Evolutionary conservation across 306 rosid species (phyloP).

Genomic region (Betula pendula): DNA sequence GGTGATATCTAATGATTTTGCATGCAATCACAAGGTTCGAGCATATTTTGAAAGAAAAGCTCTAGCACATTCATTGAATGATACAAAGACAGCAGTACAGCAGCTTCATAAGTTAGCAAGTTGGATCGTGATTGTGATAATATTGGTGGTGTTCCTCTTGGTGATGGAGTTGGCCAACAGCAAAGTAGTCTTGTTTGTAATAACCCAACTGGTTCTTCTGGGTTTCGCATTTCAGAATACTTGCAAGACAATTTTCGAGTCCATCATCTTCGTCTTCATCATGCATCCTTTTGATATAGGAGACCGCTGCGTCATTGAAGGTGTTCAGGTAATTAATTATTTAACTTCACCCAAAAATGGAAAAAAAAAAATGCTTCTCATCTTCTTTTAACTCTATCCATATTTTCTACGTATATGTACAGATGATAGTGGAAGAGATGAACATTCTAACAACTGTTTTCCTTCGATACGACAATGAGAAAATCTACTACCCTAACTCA

Average conservation of each 20-base stretch:
- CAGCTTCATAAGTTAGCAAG: constrained; percentile 61
- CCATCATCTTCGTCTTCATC: constrained; percentile 54
- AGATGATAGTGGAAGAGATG: constrained; percentile 65
- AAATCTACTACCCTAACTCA: constrained; percentile 53
- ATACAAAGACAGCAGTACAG: constrained; percentile 61
- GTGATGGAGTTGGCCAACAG: constrained; percentile 45
- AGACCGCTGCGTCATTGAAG: constrained; percentile 56
- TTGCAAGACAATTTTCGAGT: constrained; percentile 51
- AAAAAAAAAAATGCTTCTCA: no score
- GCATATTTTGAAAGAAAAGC: constrained; percentile 54
- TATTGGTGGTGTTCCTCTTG: constrained; percentile 40
- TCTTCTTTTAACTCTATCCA: neutral
- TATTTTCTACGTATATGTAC: neutral
- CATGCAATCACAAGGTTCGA: constrained; percentile 39
- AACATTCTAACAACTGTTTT: constrained; percentile 56
- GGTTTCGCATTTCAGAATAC: constrained; percentile 57
- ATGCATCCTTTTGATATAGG: constrained; percentile 66
- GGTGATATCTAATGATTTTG: neutral
- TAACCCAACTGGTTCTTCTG: constrained; percentile 43
- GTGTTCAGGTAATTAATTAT: constrained; percentile 36
- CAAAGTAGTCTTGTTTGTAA: constrained; percentile 36
- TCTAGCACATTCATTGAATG: constrained; percentile 53
- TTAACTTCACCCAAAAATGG: neutral
- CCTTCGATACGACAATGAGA: constrained; percentile 58
- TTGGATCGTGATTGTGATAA: constrained; percentile 42